Conservation (phyloP, 345 rosid species). For the Noccaea bulbosa region DNA sequence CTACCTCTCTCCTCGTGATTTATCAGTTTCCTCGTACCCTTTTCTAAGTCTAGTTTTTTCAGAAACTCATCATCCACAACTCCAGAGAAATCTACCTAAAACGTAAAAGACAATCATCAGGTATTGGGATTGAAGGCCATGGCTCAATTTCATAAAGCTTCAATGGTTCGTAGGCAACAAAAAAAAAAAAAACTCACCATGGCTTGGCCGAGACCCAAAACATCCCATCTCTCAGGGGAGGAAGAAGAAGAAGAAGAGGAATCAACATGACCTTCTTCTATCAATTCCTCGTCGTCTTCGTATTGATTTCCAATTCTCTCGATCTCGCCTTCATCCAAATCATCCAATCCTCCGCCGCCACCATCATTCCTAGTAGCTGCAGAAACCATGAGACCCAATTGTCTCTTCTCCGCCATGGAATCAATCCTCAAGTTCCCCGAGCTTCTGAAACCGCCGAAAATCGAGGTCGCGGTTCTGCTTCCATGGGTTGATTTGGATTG, state of each 20-base stretch:
- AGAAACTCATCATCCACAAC: conserved; percentile 80
- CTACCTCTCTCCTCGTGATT: conserved; percentile 96
- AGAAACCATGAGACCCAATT: conserved; percentile 41
- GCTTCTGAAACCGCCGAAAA: conserved; percentile 35
- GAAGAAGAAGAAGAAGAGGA: conserved; percentile 44
- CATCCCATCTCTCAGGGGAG: conserved; percentile 87
- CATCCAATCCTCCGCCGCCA: conserved; percentile 47
- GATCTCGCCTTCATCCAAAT: conserved; percentile 46
- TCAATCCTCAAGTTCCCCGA: conserved; percentile 30
- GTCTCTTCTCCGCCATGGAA: conserved; percentile 47
- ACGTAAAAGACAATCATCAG: conserved; percentile 11
- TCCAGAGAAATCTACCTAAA: conserved; percentile 96
- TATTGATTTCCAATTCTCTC: conserved; percentile 48
- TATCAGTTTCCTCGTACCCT: conserved; percentile 87
- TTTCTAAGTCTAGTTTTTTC: conserved; percentile 69
- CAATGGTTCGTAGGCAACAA: not conserved
- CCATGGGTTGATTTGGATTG: conserved; percentile 26
- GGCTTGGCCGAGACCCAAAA: conserved; percentile 95
- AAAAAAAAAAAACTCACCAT: conserved; percentile 58
- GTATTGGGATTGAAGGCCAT: not conserved
- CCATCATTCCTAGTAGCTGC: conserved; percentile 31
- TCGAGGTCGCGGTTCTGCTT: conserved; percentile 29
- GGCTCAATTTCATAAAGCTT: not conserved
- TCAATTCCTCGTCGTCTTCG: conserved; percentile 49
- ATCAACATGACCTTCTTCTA: conserved; percentile 25